These are phyloP conservation scores for Tricholoma hemisulphureum DNA, from an alignment of 768 basidiomycete species.

Conservation along the genomic window DNA sequence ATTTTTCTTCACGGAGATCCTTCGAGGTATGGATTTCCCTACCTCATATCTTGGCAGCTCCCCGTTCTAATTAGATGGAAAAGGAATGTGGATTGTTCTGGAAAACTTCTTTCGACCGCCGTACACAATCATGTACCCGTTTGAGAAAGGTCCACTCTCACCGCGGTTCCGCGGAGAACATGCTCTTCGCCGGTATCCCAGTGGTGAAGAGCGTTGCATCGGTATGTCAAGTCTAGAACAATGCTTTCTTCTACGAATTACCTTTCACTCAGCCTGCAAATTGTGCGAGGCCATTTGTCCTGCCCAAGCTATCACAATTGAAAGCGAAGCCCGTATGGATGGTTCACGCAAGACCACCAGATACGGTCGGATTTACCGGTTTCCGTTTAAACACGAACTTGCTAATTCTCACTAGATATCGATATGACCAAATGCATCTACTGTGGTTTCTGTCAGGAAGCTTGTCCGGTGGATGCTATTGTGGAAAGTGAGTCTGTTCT, in stretches of 20 bases:
- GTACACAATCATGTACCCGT: conserved; percentile 98
- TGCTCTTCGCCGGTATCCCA: conserved; percentile 93
- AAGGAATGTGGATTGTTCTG: conserved; percentile 97
- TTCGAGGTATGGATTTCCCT: conserved; percentile 68
- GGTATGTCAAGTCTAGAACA: conserved; percentile 51
- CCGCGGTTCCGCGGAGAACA: conserved; percentile 99
- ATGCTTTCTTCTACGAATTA: neutral
- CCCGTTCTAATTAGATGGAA: conserved; percentile 11
- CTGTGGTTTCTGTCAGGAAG: conserved; percentile 99
- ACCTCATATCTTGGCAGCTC: neutral
- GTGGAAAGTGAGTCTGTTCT: conserved; percentile 79
- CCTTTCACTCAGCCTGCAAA: conserved; percentile 75
- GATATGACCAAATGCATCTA: conserved; percentile 99
- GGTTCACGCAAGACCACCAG: conserved; percentile 96
- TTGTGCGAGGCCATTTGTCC: conserved; percentile 99
- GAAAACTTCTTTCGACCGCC: conserved; percentile 92
- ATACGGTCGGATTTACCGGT: conserved; percentile 64
- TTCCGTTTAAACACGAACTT: conserved; percentile 3
- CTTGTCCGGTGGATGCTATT: conserved; percentile 98
- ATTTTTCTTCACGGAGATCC: conserved; percentile 99
- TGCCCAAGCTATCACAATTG: conserved; percentile 98
- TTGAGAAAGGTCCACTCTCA: conserved; percentile 96
- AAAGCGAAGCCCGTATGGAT: conserved; percentile 93
- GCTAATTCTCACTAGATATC: conserved; percentile 59
- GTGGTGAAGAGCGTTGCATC: conserved; percentile 97